Evolutionary conservation across 106 monocot genomes (phyloP), one percentile per base, ranked within the genome.

Genomic region (Dendrobium huoshanense): DNA sequence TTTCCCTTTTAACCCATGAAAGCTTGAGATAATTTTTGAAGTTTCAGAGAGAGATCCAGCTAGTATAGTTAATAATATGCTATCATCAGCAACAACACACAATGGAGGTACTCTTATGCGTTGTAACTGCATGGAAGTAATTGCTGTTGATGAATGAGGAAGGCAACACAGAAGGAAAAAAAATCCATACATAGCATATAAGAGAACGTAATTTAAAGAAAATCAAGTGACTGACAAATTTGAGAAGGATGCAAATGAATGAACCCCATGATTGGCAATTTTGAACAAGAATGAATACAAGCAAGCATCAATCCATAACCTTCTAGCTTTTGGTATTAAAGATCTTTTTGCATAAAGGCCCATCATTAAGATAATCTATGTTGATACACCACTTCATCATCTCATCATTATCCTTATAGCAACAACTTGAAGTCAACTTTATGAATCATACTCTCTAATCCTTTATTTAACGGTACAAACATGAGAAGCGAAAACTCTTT

Each of bases 41-140:
- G 65, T 70, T 72, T 84, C 80, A 72, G 90, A 99, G 61, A 90
- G 87, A 77, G 81, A 84, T 55, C 88, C 86, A 75, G 80, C 25
- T 48, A 87, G 73, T 79, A 90, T 55, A 51, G 93, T 83, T 83
- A 99, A 82, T 78, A 93, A 87, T 67, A 95, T 75, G 80, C 98
- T 99, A 65, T 99, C 98, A 86, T 99, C 98, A 79, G 88, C 87
- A 74, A 99, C 83, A 79, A 99, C 82, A 79, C 98, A 99, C 11
- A 85, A 79, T 78, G 89, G 89, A 82, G 84, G 80, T 73, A 84
- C 80, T 84, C 86, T 88, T 33, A 22, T 51, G 77, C 73, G 78
- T 54, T 85, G 85, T 81, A 98, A 75, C 95, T 98, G 91, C 56
- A 79, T 18, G 37, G 19, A 79, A 72, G 45, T 42, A 78, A 13